Base-by-base conservation (phyloP, 208 protist genomes). In the Leishmania aethiopica region DNA sequence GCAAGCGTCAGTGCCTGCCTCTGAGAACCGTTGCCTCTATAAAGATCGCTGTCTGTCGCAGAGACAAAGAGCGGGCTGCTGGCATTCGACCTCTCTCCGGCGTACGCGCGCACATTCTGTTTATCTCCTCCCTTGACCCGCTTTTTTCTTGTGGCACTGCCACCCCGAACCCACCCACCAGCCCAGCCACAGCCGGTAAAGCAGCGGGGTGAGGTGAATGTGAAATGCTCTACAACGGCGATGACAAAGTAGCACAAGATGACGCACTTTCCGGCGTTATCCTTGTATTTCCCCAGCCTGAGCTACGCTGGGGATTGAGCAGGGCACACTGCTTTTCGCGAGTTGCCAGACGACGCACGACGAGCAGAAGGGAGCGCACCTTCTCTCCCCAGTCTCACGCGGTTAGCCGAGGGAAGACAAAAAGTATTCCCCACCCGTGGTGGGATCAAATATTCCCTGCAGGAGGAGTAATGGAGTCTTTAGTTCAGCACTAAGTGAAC, bases 401-500 rank as follows among this genome's bases (percentile, higher is more conserved):
- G 45, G 45, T 17, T 59, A 59, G 53, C 53, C 53, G 53, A 59
- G 13, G 53, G 17, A 7, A 59, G 53, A 25, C 53, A 49, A 49
- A 49, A 49, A 49, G 45, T 49, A 11, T 78, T 84, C 82, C 80
- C 86, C 78, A 81, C 87, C 89, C 84, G 78, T 86, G 89, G 83
- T 79, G 83, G 84, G 74, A 76, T 73, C 86, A 92, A 92, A 89
- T 85, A 83, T 92, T 90, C 89, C 89, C 87, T 76, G 73, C 74
- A 80, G 55, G 83, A 85, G 89, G 89, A 92, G 89, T 82, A 84
- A 80, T 92, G 89, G 89, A 92, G 83, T 92, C 89, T 83, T 86
- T 80, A 79, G 72, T 89, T 87, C 57, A 85, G 85, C 84, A 89
- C 83, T 90, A 85, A 90, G 89, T 96, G 91, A 96, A 96, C 93